Conservation (phyloP, 345 rosid species). For the Populus nigra region DNA sequence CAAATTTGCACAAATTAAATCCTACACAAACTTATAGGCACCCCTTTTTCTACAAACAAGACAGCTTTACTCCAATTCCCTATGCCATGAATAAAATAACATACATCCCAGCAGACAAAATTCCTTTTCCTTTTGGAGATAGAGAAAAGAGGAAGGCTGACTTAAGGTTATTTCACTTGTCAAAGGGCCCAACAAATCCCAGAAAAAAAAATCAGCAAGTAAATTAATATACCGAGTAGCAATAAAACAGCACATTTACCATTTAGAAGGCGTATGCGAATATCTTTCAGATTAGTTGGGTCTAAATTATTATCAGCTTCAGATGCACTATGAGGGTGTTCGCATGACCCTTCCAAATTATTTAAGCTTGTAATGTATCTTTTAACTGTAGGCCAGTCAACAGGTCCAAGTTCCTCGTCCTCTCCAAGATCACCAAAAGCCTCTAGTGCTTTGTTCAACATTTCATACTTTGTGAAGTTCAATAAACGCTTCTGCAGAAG, state of each 20-base stretch:
- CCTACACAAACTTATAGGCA: neutral
- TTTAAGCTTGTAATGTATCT: constrained; percentile 64
- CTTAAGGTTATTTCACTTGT: neutral
- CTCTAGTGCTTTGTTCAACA: constrained; percentile 76
- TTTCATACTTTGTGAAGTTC: constrained; percentile 80
- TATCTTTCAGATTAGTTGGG: constrained; percentile 65
- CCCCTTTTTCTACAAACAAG: neutral
- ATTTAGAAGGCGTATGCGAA: constrained; percentile 83
- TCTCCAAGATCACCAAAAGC: constrained; percentile 86
- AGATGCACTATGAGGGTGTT: constrained; percentile 58
- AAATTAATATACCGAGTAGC: neutral
- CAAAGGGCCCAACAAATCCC: neutral
- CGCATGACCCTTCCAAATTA: constrained; percentile 51
- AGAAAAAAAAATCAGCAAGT: neutral
- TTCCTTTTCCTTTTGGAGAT: neutral
- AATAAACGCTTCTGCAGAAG: constrained; percentile 67
- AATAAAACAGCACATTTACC: constrained; percentile 41
- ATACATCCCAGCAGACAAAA: neutral
- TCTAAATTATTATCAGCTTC: constrained; percentile 46
- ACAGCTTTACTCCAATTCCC: neutral
- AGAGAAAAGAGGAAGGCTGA: neutral
- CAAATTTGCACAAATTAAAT: neutral
- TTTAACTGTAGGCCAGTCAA: constrained; percentile 87
- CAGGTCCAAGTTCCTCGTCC: constrained; percentile 98
- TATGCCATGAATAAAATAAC: neutral